Evolutionary conservation across 495 filamentous ascomycete species (phyloP), one percentile per base, ranked within the genome.

Genomic region (Staphylotrichum longicolle): DNA sequence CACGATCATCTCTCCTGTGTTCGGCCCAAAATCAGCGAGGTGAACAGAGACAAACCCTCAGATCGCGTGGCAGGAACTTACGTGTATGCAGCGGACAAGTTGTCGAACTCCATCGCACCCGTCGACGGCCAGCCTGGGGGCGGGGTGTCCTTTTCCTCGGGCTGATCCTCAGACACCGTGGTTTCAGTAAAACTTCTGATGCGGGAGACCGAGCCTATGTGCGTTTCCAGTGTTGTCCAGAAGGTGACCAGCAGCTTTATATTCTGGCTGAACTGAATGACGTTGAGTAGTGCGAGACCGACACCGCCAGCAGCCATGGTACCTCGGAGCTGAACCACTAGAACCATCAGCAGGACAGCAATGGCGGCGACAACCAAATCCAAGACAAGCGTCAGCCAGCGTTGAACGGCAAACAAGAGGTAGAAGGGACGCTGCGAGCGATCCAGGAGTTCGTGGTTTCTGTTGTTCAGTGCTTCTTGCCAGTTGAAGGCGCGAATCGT

Each of bases 151-250:
- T 57, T 60, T 49, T 69, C 65, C 7, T 64, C 52, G 39, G 70
- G 56, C 30, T 55, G 58, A 60, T 75, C 64, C 63, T 78, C 75
- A 5, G 68, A 59, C n/a, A 68, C 68, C 0, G 78, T 77, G 3
- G 71, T 68, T 27, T 63, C 65, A 0, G 69, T 69, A 60, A 83
- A 85, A 9, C 66, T 64, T 57, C 68, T 68, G 2, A 85, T 66
- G 5, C 82, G 70, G 2, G 79, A 68, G 7, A 86, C 73, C 0
- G 82, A 81, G 2, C 82, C 83, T 33, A 85, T 72, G 0, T 77
- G 81, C 2, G 76, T 82, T 58, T 86, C 83, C 8, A 85, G 64
- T n/a, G 63, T 61, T 0, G 81, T 82, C 75, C 77, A 85, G 27
- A 59, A 70, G 14, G 62, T 68, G 20, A 82, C 75, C 7, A 70